phyloP scores from a whole-genome alignment of 2,329 filamentous ascomycete species.

The Thermothelomyces thermophilus region DNA sequence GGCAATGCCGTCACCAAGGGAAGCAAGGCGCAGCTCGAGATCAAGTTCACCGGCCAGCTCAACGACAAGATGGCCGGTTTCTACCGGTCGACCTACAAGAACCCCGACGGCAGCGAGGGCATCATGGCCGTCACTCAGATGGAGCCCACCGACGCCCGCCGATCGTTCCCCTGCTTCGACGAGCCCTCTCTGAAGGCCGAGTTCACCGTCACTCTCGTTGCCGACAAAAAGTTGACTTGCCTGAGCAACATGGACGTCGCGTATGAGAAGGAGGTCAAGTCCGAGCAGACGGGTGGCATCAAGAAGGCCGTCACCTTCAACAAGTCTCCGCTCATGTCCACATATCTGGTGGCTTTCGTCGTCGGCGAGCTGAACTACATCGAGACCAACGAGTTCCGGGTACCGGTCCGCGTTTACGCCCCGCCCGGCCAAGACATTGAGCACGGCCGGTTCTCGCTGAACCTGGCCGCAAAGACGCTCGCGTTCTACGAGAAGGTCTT shows the following conservation, averaged over 20 bases:
- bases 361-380: constrained; percentile 91
- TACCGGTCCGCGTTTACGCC: constrained; percentile 90
- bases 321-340: constrained; percentile 89
- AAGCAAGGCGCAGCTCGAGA: constrained; percentile 68
- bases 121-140: constrained; percentile 90
- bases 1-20: constrained; percentile 65
- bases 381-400: constrained; percentile 83
- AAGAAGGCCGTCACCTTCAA: constrained; percentile 90
- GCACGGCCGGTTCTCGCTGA: constrained; percentile 82
- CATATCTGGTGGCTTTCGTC: constrained; percentile 90
- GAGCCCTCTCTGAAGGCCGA: constrained; percentile 90
- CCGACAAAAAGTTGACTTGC: constrained; percentile 85
- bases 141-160: constrained; percentile 88
- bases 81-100: constrained; percentile 88
- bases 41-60: constrained; percentile 69
- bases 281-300: constrained; percentile 52
- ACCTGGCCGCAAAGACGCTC: constrained; percentile 82
- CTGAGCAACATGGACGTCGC: constrained; percentile 96
- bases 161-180: constrained; percentile 94
- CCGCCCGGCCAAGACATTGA: constrained; percentile 85
- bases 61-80: constrained; percentile 90
- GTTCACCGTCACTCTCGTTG: constrained; percentile 85
- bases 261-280: constrained; percentile 66
- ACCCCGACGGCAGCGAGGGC: constrained; percentile 66
- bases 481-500: constrained; percentile 96